Percentiles rank a stretch among this genome's conserved stretches.
Evolutionary conservation across 164 flowering plant genomes (phyloP).

Genomic region (Aristolochia contorta): DNA sequence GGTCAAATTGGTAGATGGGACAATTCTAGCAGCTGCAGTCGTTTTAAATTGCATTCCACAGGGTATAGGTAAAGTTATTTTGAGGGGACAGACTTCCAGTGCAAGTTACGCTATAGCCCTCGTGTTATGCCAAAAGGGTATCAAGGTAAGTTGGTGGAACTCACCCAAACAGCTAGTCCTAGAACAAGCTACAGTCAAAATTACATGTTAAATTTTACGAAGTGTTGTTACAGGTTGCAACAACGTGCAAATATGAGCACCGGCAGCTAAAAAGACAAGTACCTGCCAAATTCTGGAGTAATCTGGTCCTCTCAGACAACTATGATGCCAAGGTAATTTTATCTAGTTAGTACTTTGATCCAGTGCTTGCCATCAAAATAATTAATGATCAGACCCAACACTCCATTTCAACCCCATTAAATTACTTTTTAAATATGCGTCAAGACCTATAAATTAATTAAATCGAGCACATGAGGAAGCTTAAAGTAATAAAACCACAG

Average conservation of each 20-base stretch:
- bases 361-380: too few species aligned
- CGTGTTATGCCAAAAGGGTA: slow-evolving; percentile 36
- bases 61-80: slow-evolving; percentile 41
- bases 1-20: slow-evolving; percentile 60
- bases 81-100: slow-evolving; percentile 35
- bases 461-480: too few species aligned
- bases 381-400: too few species aligned
- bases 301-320: slow-evolving; percentile 21
- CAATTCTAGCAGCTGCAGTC: slow-evolving; percentile 50
- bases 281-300: background rate
- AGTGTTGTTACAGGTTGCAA: slow-evolving; percentile 20
- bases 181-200: too few species aligned
- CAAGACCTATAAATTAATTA: too few species aligned
- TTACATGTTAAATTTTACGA: too few species aligned
- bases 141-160: slow-evolving; percentile 24
- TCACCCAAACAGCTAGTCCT: background rate
- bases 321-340: slow-evolving; percentile 21
- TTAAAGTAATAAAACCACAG: too few species aligned
- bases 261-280: slow-evolving; percentile 18
- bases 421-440: too few species aligned
- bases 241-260: slow-evolving; percentile 15
- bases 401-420: too few species aligned
- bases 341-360: too few species aligned
- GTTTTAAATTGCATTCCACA: slow-evolving; percentile 51
- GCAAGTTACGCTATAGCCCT: slow-evolving; percentile 27